These are phyloP conservation scores for Tuctoria greenei DNA, from an alignment of 176 grass and related monocot genomes.

Conservation along the genomic window DNA sequence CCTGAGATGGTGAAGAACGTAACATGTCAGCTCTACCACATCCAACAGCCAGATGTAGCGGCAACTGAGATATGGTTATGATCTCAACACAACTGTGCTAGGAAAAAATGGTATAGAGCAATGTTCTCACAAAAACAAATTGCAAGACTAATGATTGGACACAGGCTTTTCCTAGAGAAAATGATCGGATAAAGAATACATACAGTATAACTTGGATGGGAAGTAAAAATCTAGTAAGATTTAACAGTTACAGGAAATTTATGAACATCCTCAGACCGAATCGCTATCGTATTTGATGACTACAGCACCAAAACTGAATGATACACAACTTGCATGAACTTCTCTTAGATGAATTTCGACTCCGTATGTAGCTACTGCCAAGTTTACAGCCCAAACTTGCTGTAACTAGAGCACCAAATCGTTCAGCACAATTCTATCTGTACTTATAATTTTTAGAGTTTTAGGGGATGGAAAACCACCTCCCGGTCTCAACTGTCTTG, in stretches of 20 bases:
- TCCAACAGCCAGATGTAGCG: not conserved
- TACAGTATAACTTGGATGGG: not conserved
- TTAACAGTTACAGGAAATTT: not conserved
- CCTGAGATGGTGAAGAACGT: constrained; percentile 29
- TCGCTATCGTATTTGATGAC: not conserved
- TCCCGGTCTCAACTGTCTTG: too few relatives aligned
- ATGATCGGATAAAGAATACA: not conserved
- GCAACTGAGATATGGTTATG: not conserved
- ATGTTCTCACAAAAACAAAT: not conserved
- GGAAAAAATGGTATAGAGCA: not conserved
- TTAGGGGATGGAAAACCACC: too few relatives aligned
- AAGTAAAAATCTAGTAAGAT: not conserved
- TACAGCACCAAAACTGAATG: not conserved
- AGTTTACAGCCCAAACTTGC: too few relatives aligned
- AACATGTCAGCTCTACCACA: constrained; percentile 6
- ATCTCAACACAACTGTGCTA: not conserved
- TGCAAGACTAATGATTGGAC: not conserved
- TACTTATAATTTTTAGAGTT: not conserved
- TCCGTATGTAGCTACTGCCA: too few relatives aligned
- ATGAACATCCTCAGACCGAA: not conserved
- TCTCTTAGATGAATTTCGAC: not conserved
- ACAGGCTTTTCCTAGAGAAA: not conserved
- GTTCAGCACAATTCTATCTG: not conserved
- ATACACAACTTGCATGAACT: not conserved
- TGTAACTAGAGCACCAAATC: too few relatives aligned